Percentiles rank a stretch among this genome's conserved stretches.
Evolutionary conservation across 2,329 filamentous ascomycete species (phyloP).

Genomic region (Colletotrichum endophyticum): DNA sequence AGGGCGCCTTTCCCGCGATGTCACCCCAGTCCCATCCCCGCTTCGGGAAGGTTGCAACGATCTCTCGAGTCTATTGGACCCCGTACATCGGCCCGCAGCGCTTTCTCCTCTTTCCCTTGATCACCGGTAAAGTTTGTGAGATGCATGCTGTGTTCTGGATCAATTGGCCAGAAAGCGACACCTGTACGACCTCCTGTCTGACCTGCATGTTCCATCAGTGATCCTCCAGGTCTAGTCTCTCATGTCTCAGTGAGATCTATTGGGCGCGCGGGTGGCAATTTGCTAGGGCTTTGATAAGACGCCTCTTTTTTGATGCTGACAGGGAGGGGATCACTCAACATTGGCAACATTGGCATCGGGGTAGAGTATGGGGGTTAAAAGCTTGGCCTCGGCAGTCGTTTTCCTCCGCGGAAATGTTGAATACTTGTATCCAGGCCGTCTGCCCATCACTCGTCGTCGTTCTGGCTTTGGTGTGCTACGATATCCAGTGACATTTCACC

Average conservation of each 20-base stretch:
- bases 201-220: neutral
- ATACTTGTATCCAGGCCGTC: neutral
- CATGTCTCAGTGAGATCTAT: neutral
- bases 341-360: neutral
- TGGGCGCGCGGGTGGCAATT: neutral
- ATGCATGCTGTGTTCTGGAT: slow-evolving; percentile 2
- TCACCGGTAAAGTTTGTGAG: neutral
- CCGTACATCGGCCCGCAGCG: neutral
- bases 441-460: neutral
- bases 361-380: slow-evolving; percentile 1
- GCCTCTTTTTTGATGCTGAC: neutral
- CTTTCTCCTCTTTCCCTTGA: neutral
- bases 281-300: slow-evolving; percentile 5
- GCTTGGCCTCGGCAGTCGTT: slow-evolving; percentile 4
- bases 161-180: neutral
- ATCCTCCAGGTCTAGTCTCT: neutral
- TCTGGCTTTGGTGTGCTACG: neutral
- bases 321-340: neutral
- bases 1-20: neutral
- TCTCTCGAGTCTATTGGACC: neutral
- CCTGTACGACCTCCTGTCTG: neutral
- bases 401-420: neutral
- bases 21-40: neutral
- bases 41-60: slow-evolving; percentile 2
- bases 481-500: neutral